Evolutionary conservation across 441 rosid species (phyloP).

Genomic region (Macaranga tanarius): DNA sequence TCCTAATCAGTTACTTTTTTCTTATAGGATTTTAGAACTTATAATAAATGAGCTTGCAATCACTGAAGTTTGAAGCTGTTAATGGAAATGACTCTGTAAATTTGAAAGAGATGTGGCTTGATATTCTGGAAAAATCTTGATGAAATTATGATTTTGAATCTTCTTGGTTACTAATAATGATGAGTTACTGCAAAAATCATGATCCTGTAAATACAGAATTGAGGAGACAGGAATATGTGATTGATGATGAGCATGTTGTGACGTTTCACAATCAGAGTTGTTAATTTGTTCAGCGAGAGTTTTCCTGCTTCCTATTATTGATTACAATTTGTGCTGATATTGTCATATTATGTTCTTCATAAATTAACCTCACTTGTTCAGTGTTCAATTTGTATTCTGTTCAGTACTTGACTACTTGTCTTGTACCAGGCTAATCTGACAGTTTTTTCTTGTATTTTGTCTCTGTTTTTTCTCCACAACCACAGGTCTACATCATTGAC

Average conservation of each 20-base stretch:
- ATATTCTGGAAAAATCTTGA: background rate
- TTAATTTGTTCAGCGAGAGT: background rate
- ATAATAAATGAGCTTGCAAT: background rate
- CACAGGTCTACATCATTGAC: conserved; percentile 88
- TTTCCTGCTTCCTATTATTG: background rate
- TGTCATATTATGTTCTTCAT: background rate
- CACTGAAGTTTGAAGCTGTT: background rate
- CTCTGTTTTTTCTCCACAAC: background rate
- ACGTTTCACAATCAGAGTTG: background rate
- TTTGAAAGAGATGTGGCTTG: conserved; percentile 3
- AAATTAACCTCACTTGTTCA: conserved; percentile 8
- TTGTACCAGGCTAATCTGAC: background rate
- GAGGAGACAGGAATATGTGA: background rate
- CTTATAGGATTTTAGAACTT: background rate
- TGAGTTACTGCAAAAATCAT: background rate
- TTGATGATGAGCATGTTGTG: background rate
- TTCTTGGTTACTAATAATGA: background rate
- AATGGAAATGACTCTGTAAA: background rate
- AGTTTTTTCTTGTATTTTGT: background rate
- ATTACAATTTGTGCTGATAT: background rate
- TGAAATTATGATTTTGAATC: background rate
- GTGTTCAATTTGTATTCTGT: conserved; percentile 1
- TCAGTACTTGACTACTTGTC: background rate
- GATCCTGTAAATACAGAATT: background rate
- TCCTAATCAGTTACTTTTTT: background rate